Evolutionary conservation across 2,329 filamentous ascomycete species (phyloP).

Genomic region (Claviceps sp.): DNA sequence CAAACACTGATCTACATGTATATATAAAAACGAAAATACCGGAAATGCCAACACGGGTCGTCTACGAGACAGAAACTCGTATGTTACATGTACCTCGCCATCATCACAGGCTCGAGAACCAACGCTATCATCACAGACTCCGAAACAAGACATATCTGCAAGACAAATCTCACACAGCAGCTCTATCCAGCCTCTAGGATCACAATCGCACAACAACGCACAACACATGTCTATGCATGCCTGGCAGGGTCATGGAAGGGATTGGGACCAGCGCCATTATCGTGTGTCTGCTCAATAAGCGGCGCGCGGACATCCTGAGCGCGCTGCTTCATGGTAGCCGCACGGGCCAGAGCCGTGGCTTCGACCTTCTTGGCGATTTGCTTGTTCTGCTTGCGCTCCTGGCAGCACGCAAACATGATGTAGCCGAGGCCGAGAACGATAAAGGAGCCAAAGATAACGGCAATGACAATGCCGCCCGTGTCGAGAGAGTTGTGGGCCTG

Average conservation of each 20-base stretch:
- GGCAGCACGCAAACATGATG: conserved; percentile 38
- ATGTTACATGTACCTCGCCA: too few relatives aligned
- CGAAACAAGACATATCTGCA: too few relatives aligned
- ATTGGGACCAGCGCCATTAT: conserved; percentile 12
- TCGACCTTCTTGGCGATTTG: conserved; percentile 31
- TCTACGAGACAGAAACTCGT: too few relatives aligned
- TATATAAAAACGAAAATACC: too few relatives aligned
- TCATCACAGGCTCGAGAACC: too few relatives aligned
- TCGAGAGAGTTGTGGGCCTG: conserved; percentile 24
- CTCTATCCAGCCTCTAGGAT: too few relatives aligned
- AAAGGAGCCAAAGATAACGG: conserved; percentile 31
- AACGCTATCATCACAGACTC: too few relatives aligned
- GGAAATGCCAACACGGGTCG: too few relatives aligned
- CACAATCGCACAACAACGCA: too few relatives aligned
- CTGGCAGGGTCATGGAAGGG: conserved; percentile 22
- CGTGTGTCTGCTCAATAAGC: conserved; percentile 21
- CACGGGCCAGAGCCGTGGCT: conserved; percentile 35
- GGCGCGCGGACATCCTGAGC: conserved; percentile 21
- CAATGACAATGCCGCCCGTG: conserved; percentile 32
- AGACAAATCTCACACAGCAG: too few relatives aligned
- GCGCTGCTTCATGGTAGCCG: conserved; percentile 30
- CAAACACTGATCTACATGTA: too few relatives aligned
- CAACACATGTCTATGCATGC: too few relatives aligned
- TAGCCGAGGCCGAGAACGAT: conserved; percentile 23
- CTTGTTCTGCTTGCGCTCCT: conserved; percentile 32